phyloP scores from a whole-genome alignment of 2,329 filamentous ascomycete genomes.

The Xylaria sp. region DNA sequence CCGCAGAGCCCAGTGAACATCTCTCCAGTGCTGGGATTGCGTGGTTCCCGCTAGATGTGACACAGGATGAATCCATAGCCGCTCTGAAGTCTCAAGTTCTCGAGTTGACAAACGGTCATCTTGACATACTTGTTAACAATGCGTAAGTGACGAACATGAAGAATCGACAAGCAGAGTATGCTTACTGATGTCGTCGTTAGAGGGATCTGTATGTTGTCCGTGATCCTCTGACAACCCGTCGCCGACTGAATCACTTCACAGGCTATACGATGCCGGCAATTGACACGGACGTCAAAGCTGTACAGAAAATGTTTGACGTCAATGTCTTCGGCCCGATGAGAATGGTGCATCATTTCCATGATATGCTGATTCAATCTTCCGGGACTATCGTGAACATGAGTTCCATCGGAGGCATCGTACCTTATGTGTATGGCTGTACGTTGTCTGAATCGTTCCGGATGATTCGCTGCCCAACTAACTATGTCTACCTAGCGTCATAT shows the following conservation, averaged over 20 bases:
- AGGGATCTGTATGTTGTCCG: too few relatives aligned
- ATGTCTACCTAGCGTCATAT: slow-evolving; percentile 32
- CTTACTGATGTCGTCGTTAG: too few relatives aligned
- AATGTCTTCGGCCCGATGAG: slow-evolving; percentile 48
- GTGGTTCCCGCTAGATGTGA: slow-evolving; percentile 36
- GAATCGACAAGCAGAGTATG: too few relatives aligned
- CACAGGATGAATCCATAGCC: slow-evolving; percentile 28
- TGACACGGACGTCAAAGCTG: slow-evolving; percentile 41
- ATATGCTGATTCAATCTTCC: slow-evolving; percentile 38
- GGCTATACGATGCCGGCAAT: slow-evolving; percentile 47
- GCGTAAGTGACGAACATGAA: too few relatives aligned
- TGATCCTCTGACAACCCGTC: too few relatives aligned
- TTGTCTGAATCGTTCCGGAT: too few relatives aligned
- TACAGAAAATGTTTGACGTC: slow-evolving; percentile 44
- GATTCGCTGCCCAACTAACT: too few relatives aligned
- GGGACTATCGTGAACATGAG: slow-evolving; percentile 42
- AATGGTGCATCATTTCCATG: slow-evolving; percentile 44
- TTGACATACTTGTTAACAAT: too few relatives aligned
- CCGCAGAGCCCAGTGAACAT: slow-evolving; percentile 32
- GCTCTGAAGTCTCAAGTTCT: neutral
- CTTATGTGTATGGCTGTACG: slow-evolving; percentile 43
- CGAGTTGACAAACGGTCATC: slow-evolving; percentile 4
- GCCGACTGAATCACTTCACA: slow-evolving; percentile 15
- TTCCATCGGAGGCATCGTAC: slow-evolving; percentile 44
- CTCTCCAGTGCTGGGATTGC: slow-evolving; percentile 32